Base-by-base conservation (phyloP, 441 rosid genomes). In the Mallotus repandus region DNA sequence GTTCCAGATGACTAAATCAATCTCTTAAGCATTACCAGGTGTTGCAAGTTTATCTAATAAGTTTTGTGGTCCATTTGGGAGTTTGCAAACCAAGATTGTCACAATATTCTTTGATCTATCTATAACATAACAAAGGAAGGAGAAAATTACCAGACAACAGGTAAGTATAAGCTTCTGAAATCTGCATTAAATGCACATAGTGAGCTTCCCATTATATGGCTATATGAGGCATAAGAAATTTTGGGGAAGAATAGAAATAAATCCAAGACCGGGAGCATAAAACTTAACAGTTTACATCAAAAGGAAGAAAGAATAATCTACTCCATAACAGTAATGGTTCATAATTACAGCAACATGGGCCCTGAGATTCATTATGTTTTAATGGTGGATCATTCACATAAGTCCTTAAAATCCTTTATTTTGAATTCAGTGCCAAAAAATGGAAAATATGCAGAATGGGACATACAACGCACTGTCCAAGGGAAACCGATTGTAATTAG, bases 111-210 rank as follows among this genome's bases (percentile, higher is more conserved):
- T 48, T 21, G 9, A 56, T 64, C 9, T 41, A 70, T 35, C 11
- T 32, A 67, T 7, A 69, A 68, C 15, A 75, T 25, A 53, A 7
- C 45, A 63, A 16, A 65, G 77, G 66, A 49, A 67, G 68, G 76
- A 65, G 72, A 80, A 52, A 60, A 72, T 86, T 86, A 87, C 95
- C 98, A 25, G 91, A 85, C 48, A 81, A 85, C 76, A 90, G 79
- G 76, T 77, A 83, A 76, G 85, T 73, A 76, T 84, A 90, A 68
- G 95, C 97, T 81, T 92, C 91, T 19, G 97, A 85, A 79, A 90
- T 83, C 94, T 90, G 95, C 76, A 80, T 38, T 57, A 78, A 77
- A 74, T 7, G 65, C 19, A 76, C 1, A 49, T 46, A 54, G 16
- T 5, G 18, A 63, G 48, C 32, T 45, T 35, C 14, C 59, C 43